Percentiles rank a stretch among this genome's conserved stretches.
phyloP scores from a whole-genome alignment of 495 filamentous ascomycete genomes.

The Tuber brumale region DNA sequence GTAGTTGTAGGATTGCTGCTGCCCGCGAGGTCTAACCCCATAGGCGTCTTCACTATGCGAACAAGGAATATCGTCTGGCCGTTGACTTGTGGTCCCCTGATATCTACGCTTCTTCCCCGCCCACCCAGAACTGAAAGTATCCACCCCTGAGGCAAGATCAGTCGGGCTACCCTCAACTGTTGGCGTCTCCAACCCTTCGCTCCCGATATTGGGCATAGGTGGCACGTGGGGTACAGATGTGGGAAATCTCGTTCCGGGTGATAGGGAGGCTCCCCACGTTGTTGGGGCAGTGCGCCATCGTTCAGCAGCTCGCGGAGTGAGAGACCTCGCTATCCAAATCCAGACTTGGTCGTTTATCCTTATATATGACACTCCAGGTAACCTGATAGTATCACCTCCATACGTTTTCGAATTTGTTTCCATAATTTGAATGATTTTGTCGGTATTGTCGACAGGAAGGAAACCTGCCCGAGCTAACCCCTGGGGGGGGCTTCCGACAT shows the following conservation, averaged over 20 bases:
- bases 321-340: neutral
- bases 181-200: neutral
- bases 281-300: neutral
- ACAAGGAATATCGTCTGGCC: neutral
- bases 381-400: neutral
- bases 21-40: neutral
- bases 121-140: neutral
- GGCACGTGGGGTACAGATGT: neutral
- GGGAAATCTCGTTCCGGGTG: too few species aligned
- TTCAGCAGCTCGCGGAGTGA: neutral
- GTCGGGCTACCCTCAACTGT: too few species aligned
- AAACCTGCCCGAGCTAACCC: neutral
- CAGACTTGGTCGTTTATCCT: neutral
- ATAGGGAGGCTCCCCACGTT: too few species aligned
- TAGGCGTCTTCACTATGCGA: too few species aligned
- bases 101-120: neutral
- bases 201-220: neutral
- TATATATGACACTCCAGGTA: neutral
- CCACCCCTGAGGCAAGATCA: too few species aligned
- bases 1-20: neutral
- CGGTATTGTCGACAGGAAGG: neutral
- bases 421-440: neutral
- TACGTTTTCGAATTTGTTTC: constrained; percentile 5
- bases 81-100: neutral
- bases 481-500: neutral